Base-by-base conservation (phyloP, 345 rosid species). In the Aethionema arabicum region DNA sequence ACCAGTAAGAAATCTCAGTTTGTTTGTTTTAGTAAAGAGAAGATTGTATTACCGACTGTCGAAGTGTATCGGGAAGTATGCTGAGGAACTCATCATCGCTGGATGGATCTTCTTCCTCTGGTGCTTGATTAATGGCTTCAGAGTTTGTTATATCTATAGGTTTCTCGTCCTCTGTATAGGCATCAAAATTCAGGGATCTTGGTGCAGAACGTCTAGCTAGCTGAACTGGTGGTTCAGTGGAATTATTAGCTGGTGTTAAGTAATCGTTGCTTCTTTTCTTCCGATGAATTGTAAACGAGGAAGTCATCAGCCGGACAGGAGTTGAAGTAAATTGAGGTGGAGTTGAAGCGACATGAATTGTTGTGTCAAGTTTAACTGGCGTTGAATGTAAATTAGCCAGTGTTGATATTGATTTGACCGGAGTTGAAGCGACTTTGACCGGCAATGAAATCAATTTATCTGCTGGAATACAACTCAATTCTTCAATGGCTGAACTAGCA, bases 251-350 rank as follows among this genome's bases (percentile, higher is more conserved):
- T n/a, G 79, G 87, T 64, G 75, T 80, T 77, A 63, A 61, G 38
- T 40, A 49, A n/a, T 4, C 32, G 61, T 66, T 82, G 57, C 78
- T 91, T 82, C 79, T 83, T 88, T 57, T 65, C 45, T 63, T 76
- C 0, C 70, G 62, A 9, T 50, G 74, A 42, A 67, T 33, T 9
- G 69, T 46, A 8, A 83, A 80, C 15, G 92, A 83, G 9, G 78
- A 50, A 44, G 86, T 72, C 78, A 63, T 68, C 45, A 80, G 39
- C 45, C 79, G 52, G 15, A 77, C 63, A 11, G 96, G 91, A 64
- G 95, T 83, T 41, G 78, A 74, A 52, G 60, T 83, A 42, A 75
- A 74, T 68, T 83, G 82, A 32, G 83, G 87, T 41, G 96, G 95
- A 77, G 93, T 90, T 27, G 51, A 15, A 29, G 70, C 81, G 52